phyloP scores from a whole-genome alignment of 305 asterid species.

The Solanum aculeatissimum region DNA sequence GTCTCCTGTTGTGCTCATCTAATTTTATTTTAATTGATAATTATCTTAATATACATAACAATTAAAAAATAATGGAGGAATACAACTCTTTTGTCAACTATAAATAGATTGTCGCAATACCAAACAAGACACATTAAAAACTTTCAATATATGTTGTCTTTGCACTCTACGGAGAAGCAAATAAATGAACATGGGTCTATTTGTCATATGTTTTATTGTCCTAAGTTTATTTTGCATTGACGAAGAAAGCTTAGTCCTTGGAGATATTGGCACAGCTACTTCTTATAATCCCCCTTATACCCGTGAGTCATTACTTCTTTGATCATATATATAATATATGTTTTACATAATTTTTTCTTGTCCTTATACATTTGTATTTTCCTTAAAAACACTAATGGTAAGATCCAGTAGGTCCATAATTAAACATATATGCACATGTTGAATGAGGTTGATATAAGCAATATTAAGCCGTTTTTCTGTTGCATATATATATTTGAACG shows the following conservation, averaged over 20 bases:
- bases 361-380: too few species aligned
- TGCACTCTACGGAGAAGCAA: background rate
- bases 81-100: background rate
- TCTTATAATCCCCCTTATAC: constrained; percentile 35
- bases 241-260: constrained; percentile 9
- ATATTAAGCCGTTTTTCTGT: background rate
- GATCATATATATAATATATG: too few species aligned
- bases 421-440: too few species aligned
- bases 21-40: too few species aligned
- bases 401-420: background rate
- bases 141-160: background rate
- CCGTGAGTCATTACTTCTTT: constrained; percentile 24
- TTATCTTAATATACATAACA: too few species aligned
- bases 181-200: constrained; percentile 14
- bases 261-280: constrained; percentile 38
- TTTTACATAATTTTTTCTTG: too few species aligned
- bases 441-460: background rate
- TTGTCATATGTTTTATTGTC: constrained; percentile 12
- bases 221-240: constrained; percentile 1
- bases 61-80: background rate
- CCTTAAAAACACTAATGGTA: background rate
- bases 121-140: background rate
- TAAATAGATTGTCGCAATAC: background rate
- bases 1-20: background rate
- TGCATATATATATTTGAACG: background rate